Base-by-base conservation (phyloP, 2,329 filamentous ascomycete genomes). In the Scytalidium lignicola region DNA sequence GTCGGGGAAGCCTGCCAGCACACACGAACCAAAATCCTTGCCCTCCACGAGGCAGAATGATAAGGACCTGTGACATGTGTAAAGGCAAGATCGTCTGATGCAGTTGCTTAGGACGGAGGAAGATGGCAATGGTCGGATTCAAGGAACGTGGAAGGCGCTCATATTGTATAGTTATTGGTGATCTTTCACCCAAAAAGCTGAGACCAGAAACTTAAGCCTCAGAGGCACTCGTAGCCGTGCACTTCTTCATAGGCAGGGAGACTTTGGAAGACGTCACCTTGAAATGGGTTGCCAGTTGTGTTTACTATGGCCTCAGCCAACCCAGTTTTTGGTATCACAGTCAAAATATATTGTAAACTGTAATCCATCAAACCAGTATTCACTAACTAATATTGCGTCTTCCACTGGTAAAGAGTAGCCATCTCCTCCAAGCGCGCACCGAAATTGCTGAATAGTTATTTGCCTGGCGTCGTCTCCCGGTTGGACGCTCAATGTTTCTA, bases 11-110 rank as follows among this genome's bases (percentile, higher is more conserved):
- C 37, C 41, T 55, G 55, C 53, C 55, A 58, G 50, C 57, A 57
- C 54, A 58, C 52, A 51, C 49, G 45, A 46, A 52, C 44, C 41
- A 44, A 12, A 41, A 53, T 46, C 55, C 56, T 54, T 55, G 54
- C 46, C 29, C 46, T 49, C 48, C 48, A 52, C 50, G 53, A 56
- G 50, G 56, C 53, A 57, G 53, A 52, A 46, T 53, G 52, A 58
- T 56, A 55, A 50, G 49, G 43, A n/a, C 15, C 43, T 9, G 18
- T 45, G 12, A n/a, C 43, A 44, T 18, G 19, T 44, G 42, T 17
- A 26, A 28, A 44, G 3, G 22, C n/a, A 28, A 13, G 32, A 37
- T 44, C 20, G 22, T 26, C 22, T 26, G 42, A 23, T 44, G 42
- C 42, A 17, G 26, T 23, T 44, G 13, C 26, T 42, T n/a, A 18